Conservation (phyloP, 75 land plant species). For the Sequoiadendron giganteum region DNA sequence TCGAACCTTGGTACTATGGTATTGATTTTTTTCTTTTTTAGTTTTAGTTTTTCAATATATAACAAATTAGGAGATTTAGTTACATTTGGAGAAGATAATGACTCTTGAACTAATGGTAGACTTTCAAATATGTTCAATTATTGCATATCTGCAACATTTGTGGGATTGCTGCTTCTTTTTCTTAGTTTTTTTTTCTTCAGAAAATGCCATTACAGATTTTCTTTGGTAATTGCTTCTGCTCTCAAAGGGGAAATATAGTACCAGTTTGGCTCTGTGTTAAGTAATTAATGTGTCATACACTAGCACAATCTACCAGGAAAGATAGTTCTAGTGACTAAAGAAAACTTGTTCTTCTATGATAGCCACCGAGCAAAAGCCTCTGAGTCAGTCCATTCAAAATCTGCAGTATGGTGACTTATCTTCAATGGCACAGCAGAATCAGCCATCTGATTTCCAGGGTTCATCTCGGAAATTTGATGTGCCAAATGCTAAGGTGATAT, state of each 20-base stretch:
- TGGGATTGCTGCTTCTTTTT: neutral
- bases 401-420: conserved; percentile 14
- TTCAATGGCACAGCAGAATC: neutral
- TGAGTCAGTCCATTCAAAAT: neutral
- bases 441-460: conserved; percentile 37
- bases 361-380: conserved; percentile 12
- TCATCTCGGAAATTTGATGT: conserved; percentile 80
- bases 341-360: neutral
- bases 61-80: too few species aligned
- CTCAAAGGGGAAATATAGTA: neutral
- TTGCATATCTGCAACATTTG: neutral
- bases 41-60: too few species aligned
- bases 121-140: neutral
- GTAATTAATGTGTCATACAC: neutral
- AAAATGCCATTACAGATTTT: too few species aligned
- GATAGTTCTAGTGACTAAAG: neutral
- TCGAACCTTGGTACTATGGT: too few species aligned
- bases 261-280: neutral
- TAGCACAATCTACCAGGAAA: neutral
- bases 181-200: too few species aligned
- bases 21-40: too few species aligned
- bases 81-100: neutral
- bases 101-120: neutral
- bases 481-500: conserved; percentile 76
- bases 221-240: neutral